Evolutionary conservation across 352 stramenopile genomes (phyloP), one percentile per base, ranked within the genome.

Genomic region (Phytopythium kandeliae): DNA sequence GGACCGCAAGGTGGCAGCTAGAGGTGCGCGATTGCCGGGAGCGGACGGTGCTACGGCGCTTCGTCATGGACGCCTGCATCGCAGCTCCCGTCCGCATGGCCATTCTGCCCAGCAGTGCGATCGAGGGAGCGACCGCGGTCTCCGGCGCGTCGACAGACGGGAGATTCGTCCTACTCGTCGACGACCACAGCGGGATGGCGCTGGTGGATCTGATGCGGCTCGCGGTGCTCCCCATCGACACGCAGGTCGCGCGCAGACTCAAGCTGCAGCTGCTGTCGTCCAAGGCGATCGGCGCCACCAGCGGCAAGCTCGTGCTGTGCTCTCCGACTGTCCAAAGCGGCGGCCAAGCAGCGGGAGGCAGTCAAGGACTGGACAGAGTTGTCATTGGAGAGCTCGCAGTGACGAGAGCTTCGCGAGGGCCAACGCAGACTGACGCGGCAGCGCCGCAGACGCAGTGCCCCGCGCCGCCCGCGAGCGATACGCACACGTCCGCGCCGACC

Each of bases 1-100:
- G 15, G 4, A 17, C 37, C 6, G 16, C 2, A 5, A 15, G 9
- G 17, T 81, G 65, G 59, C 58, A 63, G 28, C 33, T 81, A 16
- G 68, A 74, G 33, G 34, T 81, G 33, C 71, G 71, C n/a, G 65
- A 78, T 38, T 78, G 67, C 22, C 8, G 48, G 6, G 58, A 72
- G 35, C 57, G 57, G 12, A 10, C 40, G 25, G 54, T 67, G 24
- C 50, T 68, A 0, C 63, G 63, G 30, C 63, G 65, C 2, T 43
- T 78, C 13, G 35, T 52, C n/a, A 49, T 81, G 3, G 50, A 47
- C 13, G 3, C n/a, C 1, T 22, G 0, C 11, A 40, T 58, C 25
- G 43, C 52, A 2, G n/a, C 34, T 21, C 47, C 47, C 12, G 31
- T 44, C 10, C 16, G 35, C 15, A 45, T 53, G 47, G 21, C 9